Base-by-base conservation (phyloP, 2,329 filamentous ascomycete species). In the Diaporthe vaccinii region DNA sequence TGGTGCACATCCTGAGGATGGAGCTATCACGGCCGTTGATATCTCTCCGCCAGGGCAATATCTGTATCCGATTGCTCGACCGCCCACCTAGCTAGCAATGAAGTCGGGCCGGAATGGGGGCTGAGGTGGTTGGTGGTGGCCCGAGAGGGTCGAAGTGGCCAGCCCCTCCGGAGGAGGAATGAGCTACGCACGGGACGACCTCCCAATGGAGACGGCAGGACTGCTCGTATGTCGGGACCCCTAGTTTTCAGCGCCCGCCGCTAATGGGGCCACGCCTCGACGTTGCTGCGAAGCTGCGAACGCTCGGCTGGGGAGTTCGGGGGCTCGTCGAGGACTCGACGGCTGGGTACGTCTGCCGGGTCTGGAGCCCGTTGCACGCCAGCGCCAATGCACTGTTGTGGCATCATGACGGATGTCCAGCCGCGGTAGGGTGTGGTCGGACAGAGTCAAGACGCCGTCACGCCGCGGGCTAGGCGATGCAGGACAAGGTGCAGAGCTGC, bases 261-360 rank as follows among this genome's bases (percentile, higher is more conserved):
- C 73, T 61, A 74, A 44, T 41, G 10, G 14, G 28, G 41, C 39
- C 39, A 65, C 41, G 39, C 41, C 39, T 46, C 22, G 58, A 28
- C 15, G 49, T 20, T 20, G n/a, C 65, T 39, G 49, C 17, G 34
- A 9, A 41, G 65, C 65, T 69, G 65, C 49, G 46, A 39, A 41
- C 46, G 49, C 31, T 20, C 49, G 49, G 65, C 17, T 31, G 44
- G 51, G 36, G 62, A 58, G 28, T 34, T 68, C 31, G 65, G 22
- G 17, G 36, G 41, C 15, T 59, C 8, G 39, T 49, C 34, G 58
- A 62, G 31, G 41, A 74, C 65, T 62, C 55, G 62, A 74, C 62
- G 53, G 41, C 39, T 74, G 58, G 62, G 62, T 69, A 51, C 72
- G 53, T 57, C 72, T 46, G 72, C 62, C 51, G 70, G 28, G 61